Conservation (phyloP, 768 basidiomycete species). For the Suillus bovinus region DNA sequence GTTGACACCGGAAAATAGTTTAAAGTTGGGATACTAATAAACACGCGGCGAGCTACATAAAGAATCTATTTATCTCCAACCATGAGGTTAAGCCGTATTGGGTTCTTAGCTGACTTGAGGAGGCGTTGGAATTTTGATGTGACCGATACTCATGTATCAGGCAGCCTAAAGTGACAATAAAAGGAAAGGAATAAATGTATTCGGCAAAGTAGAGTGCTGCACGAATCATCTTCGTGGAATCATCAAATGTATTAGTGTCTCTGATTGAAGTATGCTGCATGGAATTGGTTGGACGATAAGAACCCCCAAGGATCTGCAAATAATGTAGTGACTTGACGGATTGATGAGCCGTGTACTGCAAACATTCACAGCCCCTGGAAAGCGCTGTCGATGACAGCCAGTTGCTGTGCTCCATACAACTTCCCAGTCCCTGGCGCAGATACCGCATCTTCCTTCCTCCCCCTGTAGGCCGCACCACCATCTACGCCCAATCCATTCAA, state of each 20-base stretch:
- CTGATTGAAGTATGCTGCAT: neutral
- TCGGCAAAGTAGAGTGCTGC: too few species aligned
- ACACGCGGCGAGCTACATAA: neutral
- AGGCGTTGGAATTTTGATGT: neutral
- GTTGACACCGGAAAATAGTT: slow-evolving; percentile 11
- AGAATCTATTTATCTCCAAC: neutral
- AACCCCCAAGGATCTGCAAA: neutral
- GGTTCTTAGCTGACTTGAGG: neutral
- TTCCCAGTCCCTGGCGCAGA: slow-evolving; percentile 78
- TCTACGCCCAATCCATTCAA: slow-evolving; percentile 40
- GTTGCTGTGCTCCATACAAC: slow-evolving; percentile 67
- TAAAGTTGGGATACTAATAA: neutral
- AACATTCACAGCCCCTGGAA: slow-evolving; percentile 46
- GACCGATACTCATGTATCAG: neutral
- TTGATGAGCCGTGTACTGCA: neutral
- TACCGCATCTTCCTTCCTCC: slow-evolving; percentile 69
- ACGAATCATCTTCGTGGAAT: neutral
- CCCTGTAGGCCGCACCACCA: slow-evolving; percentile 52
- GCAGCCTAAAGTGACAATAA: neutral
- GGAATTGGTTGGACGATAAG: neutral
- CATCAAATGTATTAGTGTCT: neutral
- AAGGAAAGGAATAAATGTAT: too few species aligned
- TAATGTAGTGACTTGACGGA: neutral
- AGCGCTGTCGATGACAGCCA: slow-evolving; percentile 54
- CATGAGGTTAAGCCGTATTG: neutral